Conservation (phyloP, 495 filamentous ascomycete species). For the Tuber microsphaerosporum region DNA sequence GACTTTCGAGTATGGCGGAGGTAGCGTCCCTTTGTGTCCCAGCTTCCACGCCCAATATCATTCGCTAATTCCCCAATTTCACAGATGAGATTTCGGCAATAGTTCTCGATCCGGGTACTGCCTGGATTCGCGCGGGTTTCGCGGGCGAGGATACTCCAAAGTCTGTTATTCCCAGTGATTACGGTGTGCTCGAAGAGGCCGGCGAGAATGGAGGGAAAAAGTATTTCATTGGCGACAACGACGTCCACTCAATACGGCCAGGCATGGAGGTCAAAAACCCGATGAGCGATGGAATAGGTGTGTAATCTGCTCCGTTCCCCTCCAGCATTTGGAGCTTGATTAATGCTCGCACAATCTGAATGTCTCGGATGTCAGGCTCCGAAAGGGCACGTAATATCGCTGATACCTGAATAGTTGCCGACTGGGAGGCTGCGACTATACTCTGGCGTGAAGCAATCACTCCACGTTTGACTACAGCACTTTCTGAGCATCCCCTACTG, state of each 20-base stretch:
- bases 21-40: constrained; percentile 10
- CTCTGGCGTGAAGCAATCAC: constrained; percentile 85
- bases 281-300: constrained; percentile 70
- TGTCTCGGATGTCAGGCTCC: neutral
- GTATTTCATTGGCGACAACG: constrained; percentile 78
- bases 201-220: constrained; percentile 50
- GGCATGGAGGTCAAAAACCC: constrained; percentile 79
- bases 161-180: constrained; percentile 80
- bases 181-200: constrained; percentile 55
- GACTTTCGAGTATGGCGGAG: constrained; percentile 40
- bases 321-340: neutral
- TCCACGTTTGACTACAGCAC: constrained; percentile 69
- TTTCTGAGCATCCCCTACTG: constrained; percentile 81
- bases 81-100: constrained; percentile 94
- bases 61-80: neutral
- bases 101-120: constrained; percentile 90
- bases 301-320: neutral
- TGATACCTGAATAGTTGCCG: constrained; percentile 56
- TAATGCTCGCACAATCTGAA: neutral
- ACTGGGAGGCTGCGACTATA: constrained; percentile 87
- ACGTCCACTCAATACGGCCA: constrained; percentile 66
- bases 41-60: neutral
- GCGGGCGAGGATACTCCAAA: constrained; percentile 97
- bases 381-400: neutral
- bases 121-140: constrained; percentile 84